A percentile compares a stretch with the other conserved stretches of the same genome.
Evolutionary conservation across 225 moss, liverwort and hornwort species (phyloP).

Genomic region (Antitrichia curtipendula): DNA sequence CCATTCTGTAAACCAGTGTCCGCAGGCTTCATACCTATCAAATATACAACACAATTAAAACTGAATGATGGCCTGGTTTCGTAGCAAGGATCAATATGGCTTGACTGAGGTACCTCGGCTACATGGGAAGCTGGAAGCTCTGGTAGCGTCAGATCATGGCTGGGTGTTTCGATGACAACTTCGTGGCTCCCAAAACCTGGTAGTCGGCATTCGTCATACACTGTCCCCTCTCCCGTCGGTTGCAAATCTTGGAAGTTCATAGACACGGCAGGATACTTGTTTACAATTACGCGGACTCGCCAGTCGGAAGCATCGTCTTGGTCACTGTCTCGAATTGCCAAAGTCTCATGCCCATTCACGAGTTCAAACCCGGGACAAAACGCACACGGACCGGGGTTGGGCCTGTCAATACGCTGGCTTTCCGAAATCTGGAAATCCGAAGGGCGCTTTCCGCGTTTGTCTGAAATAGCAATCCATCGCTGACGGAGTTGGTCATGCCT

Average conservation of each 20-base stretch:
- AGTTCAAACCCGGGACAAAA: conserved; percentile 62
- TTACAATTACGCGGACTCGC: conserved; percentile 64
- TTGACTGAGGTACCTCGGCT: conserved; percentile 19
- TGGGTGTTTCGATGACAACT: conserved; percentile 75
- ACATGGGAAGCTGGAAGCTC: conserved; percentile 49
- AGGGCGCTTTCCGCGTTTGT: conserved; percentile 64
- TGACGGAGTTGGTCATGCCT: conserved; percentile 57
- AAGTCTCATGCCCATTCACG: conserved; percentile 51
- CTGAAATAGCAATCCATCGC: conserved; percentile 71
- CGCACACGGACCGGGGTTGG: conserved; percentile 45
- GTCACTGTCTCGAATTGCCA: conserved; percentile 37
- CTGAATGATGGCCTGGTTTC: not conserved
- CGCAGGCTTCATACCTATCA: not conserved
- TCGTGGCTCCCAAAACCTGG: conserved; percentile 88
- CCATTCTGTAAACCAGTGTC: not conserved
- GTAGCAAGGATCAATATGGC: not conserved
- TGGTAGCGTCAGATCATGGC: conserved; percentile 28
- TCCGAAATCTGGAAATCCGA: conserved; percentile 25
- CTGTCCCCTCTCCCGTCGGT: conserved; percentile 8
- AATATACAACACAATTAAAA: not conserved
- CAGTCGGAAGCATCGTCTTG: conserved; percentile 43
- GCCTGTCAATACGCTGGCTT: not conserved
- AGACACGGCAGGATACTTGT: conserved; percentile 65
- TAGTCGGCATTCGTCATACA: conserved; percentile 23
- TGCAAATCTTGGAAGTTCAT: conserved; percentile 2